Evolutionary conservation across 305 asterid species (phyloP), one percentile per base, ranked within the genome.

Genomic region (Rubia balearica): DNA sequence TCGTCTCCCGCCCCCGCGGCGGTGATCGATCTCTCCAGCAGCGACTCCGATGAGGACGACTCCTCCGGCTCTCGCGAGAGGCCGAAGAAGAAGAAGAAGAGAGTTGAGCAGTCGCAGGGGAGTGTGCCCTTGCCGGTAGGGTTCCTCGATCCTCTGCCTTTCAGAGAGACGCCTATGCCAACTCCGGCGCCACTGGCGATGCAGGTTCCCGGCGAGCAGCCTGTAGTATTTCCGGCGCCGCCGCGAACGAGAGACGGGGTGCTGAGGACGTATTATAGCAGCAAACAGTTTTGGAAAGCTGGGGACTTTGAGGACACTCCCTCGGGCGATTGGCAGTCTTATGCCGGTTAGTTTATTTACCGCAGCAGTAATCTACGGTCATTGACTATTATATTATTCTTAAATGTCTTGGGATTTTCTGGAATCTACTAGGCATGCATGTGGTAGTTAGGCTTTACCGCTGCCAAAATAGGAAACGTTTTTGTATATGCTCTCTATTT

Each of bases 211-310:
- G 45, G 21, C 7, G 30, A 76, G 36, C 45, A 67, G 79, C 61
- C 76, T n/a, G 60, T 79, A 4, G 78, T 85, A 30, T 73, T 78
- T 56, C 81, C 84, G 73, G 73, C 85, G 9, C 61, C 81, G 49
- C 61, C 81, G 49, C 46, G 46, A 14, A 68, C 24, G 40, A 70
- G 57, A 72, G 64, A 46, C 70, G 66, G 65, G 43, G 70, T 68
- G 62, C 60, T 43, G 42, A 81, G 22, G 21, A 7, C 16, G 43
- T n/a, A 62, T 73, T 62, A 66, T 65, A 42, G 41, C 61, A 68
- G 64, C 67, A 90, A 79, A 80, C 96, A 90, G 88, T 90, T 90
- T 78, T 90, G 97, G 97, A 90, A 90, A 77, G 96, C 97, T 40
- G 97, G 97, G 68, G 94, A 92, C 60, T 92, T 78, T 74, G 96